Evolutionary conservation across 805 yeast species (phyloP).

Genomic region (Jamesozyma piceae): DNA sequence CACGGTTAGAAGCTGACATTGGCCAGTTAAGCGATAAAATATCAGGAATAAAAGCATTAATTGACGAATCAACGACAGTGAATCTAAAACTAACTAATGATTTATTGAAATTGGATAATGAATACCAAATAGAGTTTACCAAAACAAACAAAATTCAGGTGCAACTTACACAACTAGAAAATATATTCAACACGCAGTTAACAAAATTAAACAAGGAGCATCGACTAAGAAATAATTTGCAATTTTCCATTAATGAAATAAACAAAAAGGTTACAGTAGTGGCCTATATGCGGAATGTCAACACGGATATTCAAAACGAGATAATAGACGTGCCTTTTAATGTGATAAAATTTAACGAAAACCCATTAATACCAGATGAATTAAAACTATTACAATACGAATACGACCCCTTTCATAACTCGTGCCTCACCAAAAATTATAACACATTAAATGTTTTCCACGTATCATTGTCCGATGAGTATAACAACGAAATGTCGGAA

Average conservation of each 20-base stretch:
- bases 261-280: slow-evolving; percentile 2
- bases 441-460: neutral
- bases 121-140: no score
- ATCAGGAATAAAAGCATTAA: no score
- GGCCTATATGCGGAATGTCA: neutral
- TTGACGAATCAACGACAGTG: no score
- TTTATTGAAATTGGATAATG: no score
- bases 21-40: slow-evolving; percentile 8
- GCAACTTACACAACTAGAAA: no score
- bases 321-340: no score
- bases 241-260: slow-evolving; percentile 38
- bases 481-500: neutral
- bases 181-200: no score
- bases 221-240: slow-evolving; percentile 35
- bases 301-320: no score
- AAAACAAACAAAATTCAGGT: no score
- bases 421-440: neutral
- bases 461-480: neutral
- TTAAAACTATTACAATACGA: neutral
- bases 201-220: slow-evolving; percentile 32
- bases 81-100: no score
- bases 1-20: slow-evolving; percentile 7
- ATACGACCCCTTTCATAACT: neutral
- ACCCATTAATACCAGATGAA: slow-evolving; percentile 2
- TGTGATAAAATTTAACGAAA: neutral